Conservation (phyloP, 1,284 basidiomycete genomes). For the Pseudozyma tsukubaensis region DNA sequence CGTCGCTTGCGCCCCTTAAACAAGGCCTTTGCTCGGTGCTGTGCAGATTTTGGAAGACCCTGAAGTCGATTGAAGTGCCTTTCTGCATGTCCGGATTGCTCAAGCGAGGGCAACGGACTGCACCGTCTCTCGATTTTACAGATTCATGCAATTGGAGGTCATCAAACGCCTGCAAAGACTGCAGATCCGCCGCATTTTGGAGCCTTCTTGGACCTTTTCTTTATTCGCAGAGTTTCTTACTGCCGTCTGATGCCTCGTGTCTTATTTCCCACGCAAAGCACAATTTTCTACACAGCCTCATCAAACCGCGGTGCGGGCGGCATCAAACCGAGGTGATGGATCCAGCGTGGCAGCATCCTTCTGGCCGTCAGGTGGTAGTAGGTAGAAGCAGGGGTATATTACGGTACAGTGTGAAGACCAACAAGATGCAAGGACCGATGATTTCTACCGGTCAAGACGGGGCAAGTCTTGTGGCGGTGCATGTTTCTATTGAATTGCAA, state of each 20-base stretch:
- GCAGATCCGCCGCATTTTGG: not conserved
- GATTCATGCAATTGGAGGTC: not conserved
- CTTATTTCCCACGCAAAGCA: not conserved
- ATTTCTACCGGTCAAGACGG: not conserved
- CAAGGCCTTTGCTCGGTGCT: not conserved
- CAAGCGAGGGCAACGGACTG: not conserved
- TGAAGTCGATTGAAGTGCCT: constrained; percentile 6
- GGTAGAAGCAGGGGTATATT: not conserved
- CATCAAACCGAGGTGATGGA: too few relatives aligned
- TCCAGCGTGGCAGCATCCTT: too few relatives aligned
- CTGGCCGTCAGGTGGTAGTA: too few relatives aligned
- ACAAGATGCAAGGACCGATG: not conserved
- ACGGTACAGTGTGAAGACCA: not conserved
- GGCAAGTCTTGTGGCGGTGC: constrained; percentile 1
- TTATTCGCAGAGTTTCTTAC: not conserved
- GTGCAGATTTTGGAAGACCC: constrained; percentile 1
- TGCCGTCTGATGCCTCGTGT: not conserved
- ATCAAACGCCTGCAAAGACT: not conserved
- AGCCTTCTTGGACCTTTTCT: not conserved
- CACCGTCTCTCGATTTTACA: not conserved
- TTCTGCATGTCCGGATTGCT: not conserved
- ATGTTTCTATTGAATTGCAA: not conserved
- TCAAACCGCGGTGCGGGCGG: not conserved
- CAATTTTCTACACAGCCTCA: constrained; percentile 4
- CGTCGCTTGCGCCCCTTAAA: too few relatives aligned